Evolutionary conservation across 2,329 filamentous ascomycete species (phyloP).

Genomic region (Curvularia verruculosa): DNA sequence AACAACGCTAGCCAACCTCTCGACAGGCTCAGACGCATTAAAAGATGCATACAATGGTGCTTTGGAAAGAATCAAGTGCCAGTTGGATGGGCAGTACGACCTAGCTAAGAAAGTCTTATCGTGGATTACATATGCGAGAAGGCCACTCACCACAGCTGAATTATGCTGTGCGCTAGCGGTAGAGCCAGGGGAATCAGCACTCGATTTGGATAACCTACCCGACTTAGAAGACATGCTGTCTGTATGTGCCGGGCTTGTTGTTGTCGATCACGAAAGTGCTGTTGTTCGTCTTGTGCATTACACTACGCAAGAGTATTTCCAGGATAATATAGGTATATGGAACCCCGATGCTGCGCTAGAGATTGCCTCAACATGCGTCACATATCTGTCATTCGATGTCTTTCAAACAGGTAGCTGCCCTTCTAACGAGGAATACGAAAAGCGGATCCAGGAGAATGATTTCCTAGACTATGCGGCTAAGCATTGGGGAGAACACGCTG

Average conservation of each 20-base stretch:
- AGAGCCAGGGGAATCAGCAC: conserved; percentile 4
- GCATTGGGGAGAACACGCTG: conserved; percentile 34
- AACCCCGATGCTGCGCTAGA: neutral
- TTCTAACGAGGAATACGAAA: conserved; percentile 8
- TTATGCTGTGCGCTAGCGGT: conserved; percentile 23
- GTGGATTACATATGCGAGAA: conserved; percentile 9
- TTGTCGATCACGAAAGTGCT: neutral
- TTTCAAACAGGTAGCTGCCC: conserved; percentile 22
- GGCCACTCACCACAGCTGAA: conserved; percentile 23
- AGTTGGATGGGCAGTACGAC: neutral
- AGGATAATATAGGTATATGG: neutral
- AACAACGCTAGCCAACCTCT: neutral
- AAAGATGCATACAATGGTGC: neutral
- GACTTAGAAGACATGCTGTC: neutral
- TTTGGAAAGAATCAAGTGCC: neutral
- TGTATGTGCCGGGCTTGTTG: neutral
- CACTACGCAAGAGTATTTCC: neutral
- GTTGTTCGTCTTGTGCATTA: neutral
- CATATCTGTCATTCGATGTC: conserved; percentile 36
- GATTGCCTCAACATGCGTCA: conserved; percentile 26
- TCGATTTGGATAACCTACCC: conserved; percentile 5
- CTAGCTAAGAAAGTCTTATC: neutral
- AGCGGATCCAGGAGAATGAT: conserved; percentile 19
- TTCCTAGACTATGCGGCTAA: conserved; percentile 39
- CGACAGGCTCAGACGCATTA: neutral